Conservation (phyloP, 441 rosid species). For the Cnidoscolus chayamansa region DNA sequence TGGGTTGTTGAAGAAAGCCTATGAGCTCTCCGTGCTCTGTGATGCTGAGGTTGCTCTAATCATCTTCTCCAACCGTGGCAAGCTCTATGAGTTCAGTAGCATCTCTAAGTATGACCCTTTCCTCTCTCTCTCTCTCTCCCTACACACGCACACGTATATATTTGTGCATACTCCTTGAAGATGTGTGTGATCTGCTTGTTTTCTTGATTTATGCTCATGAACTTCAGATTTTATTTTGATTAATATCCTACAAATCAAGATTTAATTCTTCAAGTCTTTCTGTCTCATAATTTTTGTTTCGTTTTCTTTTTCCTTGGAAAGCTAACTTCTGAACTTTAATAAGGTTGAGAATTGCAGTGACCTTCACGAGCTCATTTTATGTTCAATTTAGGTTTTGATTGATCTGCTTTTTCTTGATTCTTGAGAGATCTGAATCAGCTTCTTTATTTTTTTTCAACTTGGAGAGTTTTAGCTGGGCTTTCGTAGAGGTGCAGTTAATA, state of each 20-base stretch:
- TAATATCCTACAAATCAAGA: neutral
- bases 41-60: conserved; percentile 91
- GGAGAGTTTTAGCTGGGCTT: conserved; percentile 9
- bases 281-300: neutral
- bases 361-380: neutral
- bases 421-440: conserved; percentile 11
- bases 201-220: conserved; percentile 11
- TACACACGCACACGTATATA: too few species aligned
- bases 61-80: conserved; percentile 84
- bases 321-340: neutral
- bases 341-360: neutral
- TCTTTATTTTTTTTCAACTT: neutral
- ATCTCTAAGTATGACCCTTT: conserved; percentile 42
- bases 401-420: conserved; percentile 6
- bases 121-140: conserved; percentile 2
- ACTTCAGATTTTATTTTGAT: neutral
- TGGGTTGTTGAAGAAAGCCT: conserved; percentile 85
- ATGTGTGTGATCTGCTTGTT: conserved; percentile 18
- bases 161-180: neutral
- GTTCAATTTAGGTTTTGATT: conserved; percentile 1
- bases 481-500: neutral
- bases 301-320: neutral
- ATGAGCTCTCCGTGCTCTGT: conserved; percentile 77
- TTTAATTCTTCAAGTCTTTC: neutral
- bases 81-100: conserved; percentile 91